Base-by-base conservation (phyloP, 129 eudicot genomes). In the Sambucus nigra region DNA sequence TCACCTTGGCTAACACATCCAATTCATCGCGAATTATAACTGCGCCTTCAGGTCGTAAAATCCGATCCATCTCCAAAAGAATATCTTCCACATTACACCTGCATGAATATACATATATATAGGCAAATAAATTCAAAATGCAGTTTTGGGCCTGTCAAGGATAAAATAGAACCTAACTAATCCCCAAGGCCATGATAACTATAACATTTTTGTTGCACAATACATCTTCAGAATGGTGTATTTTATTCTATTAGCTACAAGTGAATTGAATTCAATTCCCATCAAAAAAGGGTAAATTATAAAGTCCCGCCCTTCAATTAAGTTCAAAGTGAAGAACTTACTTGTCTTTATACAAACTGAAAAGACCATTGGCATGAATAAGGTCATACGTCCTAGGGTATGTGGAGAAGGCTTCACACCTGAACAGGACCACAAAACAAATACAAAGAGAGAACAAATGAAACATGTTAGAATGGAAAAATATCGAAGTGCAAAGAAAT, bases 351-450 rank as follows among this genome's bases (percentile, higher is more conserved):
- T 81, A 81, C 57, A 81, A 76, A 58, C 76, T 69, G 72, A 80
- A 76, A 69, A 80, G 66, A 39, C 83, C 80, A n/a, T 66, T 69
- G 14, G 80, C 88, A 31, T 81, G 88, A 33, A 81, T 73, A 11
- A 81, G 70, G 68, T 81, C 88, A 27, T 81, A 81, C 7, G 88
- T 81, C 40, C 88, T 81, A 13, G 88, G 88, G 74, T 81, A 81
- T 7, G 88, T 81, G 4, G 88, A 81, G 77, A 81, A 81, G 29
- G 84, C 88, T 73, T 81, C 88, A 66, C 88, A 81, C 84, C 88
- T 81, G 51, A 53, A 55, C 15, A 42, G n/a, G 3, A 35, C 42
- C 42, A 35, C 13, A 35, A 35, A 35, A 35, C 13, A 35, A 35
- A 35, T 35, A 35, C 12, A 35, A 15, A 2, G 13, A 35, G 42